Conservation (phyloP, 2,329 filamentous ascomycete species). For the Cladosporium oxysporum region DNA sequence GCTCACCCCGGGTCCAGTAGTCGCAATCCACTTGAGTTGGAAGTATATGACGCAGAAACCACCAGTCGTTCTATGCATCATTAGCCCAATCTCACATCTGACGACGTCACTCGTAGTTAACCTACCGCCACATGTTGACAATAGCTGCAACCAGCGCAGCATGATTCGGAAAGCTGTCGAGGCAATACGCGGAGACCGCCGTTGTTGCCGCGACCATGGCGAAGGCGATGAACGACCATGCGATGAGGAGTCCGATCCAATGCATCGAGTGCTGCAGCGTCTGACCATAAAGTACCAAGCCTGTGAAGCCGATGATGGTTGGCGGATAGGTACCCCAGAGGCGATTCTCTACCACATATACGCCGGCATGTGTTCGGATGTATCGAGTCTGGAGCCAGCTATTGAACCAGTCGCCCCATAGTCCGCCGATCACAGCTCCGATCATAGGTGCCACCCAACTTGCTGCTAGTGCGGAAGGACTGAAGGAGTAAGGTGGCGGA, state of each 20-base stretch:
- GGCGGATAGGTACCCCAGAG: conserved; percentile 38
- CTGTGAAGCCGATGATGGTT: conserved; percentile 36
- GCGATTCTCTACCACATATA: conserved; percentile 35
- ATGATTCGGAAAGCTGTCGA: conserved; percentile 38
- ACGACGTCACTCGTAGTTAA: not conserved
- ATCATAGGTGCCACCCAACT: conserved; percentile 41
- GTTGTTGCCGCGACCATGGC: conserved; percentile 30
- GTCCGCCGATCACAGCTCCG: conserved; percentile 37
- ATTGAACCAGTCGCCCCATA: conserved; percentile 42
- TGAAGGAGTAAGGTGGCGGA: conserved; percentile 29
- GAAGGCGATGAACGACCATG: conserved; percentile 30
- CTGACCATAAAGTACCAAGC: conserved; percentile 38
- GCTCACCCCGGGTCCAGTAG: conserved; percentile 34
- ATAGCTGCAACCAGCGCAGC: conserved; percentile 38
- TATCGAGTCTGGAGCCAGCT: conserved; percentile 39
- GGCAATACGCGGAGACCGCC: conserved; percentile 39
- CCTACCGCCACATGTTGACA: conserved; percentile 37
- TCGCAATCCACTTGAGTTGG: conserved; percentile 38
- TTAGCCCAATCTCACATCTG: not conserved
- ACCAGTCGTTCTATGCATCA: conserved; percentile 20
- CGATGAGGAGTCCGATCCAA: conserved; percentile 38
- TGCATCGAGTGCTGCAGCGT: conserved; percentile 37
- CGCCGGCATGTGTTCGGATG: conserved; percentile 35
- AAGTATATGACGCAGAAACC: conserved; percentile 41
- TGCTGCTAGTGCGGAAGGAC: conserved; percentile 31